Evolutionary conservation across 2,329 filamentous ascomycete species (phyloP), one percentile per base, ranked within the genome.

Genomic region (Bipolaris oryzae): DNA sequence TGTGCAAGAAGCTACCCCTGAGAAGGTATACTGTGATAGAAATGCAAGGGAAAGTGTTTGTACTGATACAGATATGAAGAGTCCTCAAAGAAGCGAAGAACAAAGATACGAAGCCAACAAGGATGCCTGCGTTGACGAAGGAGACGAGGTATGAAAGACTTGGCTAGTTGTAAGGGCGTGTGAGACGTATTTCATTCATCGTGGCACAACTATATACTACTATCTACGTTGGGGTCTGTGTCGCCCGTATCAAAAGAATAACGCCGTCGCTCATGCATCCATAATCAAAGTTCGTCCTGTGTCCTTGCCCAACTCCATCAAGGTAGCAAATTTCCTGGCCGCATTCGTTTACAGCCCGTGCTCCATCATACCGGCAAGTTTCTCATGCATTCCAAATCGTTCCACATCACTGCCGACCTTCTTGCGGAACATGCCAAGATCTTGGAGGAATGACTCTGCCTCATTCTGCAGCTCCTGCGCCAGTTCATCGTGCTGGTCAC

Each of bases 351-450:
- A 48, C 15, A 25, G 15, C 1, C 39, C 50, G 20, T 52, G 38
- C 23, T 59, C 55, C 11, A 67, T 55, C 20, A 72, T 49, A 31
- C 72, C 67, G 15, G 50, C 58, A 41, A 72, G 52, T 9, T 60
- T 55, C 34, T 72, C 63, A 9, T 66, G 57, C 1, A 68, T 44
- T 7, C 69, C 77, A 57, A 87, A 95, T 37, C 90, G 81, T 54
- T 80, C 80, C 75, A 90, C 85, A 74, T 98, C 95, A 68, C 95
- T 92, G 6, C 86, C 87, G 61, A 98, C 87, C 79, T 96, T 98
- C 69, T 87, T 87, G 75, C 89, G 89, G 79, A 96, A 96, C 72
- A 94, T 75, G 28, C 84, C 85, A 52, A 96, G 73, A 67, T 98
- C 93, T 66, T 87, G 87, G 62, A 99, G 81, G 70, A 98, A 84